Evolutionary conservation across 495 filamentous ascomycete species (phyloP), one percentile per base, ranked within the genome.

Genomic region (Clohesyomyces aquaticus): DNA sequence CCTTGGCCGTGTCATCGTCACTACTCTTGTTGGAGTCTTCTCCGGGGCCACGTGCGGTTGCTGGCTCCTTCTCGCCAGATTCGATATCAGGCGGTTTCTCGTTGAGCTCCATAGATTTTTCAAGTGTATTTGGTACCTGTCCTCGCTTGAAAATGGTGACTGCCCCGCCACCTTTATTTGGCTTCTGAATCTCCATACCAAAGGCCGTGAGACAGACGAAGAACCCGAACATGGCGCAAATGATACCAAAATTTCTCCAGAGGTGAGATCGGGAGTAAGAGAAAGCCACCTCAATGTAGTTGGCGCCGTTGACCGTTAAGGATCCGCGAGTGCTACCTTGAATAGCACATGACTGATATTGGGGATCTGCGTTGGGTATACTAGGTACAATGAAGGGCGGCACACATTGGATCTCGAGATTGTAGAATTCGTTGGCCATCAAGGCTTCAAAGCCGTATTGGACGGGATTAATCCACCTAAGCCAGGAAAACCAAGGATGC

Each of bases 181-280:
- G 85, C 64, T 87, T 88, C 67, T 88, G 85, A 12, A 83, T 57
- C 62, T 90, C 88, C 80, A 87, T 85, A 10, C 86, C 87, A 22
- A 90, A 48, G 73, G 87, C 83, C 0, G 85, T 83, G 54, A 75
- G 53, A 29, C 35, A 59, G 48, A 85, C 76, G 73, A 88, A 88
- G 74, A 87, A 85, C 9, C 81, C 52, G 73, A 83, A 86, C 72
- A 90, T 88, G 12, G 76, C 87, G 57, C 84, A 77, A 57, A 90
- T 82, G 66, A 91, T 83, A 23, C 86, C 87, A 64, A 88, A 71
- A 61, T 90, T 89, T n/a, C 87, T 74, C 87, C 87, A 90, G 27
- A 88, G 79, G 66, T 90, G 83, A 23, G 70, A 74, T 42, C 78
- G 72, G 21, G 74, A 76, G 62, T 89, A 90, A 8, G 75, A 72